Conservation (phyloP, 805 yeast species). For the Metschnikowia kunwiensis region DNA sequence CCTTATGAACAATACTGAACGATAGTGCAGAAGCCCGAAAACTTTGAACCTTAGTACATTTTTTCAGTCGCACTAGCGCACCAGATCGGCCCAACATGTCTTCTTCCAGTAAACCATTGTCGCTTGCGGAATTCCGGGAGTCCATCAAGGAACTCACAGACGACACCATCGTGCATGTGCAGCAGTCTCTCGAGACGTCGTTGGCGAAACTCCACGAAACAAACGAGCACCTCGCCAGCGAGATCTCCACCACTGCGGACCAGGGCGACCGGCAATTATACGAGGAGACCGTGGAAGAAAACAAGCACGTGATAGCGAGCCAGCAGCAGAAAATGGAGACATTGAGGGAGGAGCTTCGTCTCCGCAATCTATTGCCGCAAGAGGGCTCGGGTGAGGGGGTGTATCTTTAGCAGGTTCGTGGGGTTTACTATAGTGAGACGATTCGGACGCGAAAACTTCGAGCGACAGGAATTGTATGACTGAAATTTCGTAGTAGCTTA, state of each 20-base stretch:
- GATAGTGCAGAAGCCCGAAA: too few relatives aligned
- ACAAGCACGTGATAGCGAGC: slow-evolving; percentile 50
- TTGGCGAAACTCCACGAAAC: slow-evolving; percentile 45
- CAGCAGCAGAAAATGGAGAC: slow-evolving; percentile 46
- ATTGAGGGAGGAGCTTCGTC: slow-evolving; percentile 45
- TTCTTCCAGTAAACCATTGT: slow-evolving; percentile 23
- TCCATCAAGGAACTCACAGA: slow-evolving; percentile 56
- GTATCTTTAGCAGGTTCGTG: slow-evolving; percentile 8
- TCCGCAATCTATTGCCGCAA: slow-evolving; percentile 30
- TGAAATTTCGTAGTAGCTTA: too few relatives aligned
- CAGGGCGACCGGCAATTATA: slow-evolving; percentile 50
- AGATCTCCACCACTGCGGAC: slow-evolving; percentile 28
- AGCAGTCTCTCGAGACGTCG: slow-evolving; percentile 24
- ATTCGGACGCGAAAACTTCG: too few relatives aligned
- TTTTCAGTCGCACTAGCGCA: too few relatives aligned
- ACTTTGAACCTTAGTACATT: too few relatives aligned
- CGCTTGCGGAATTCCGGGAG: slow-evolving; percentile 40
- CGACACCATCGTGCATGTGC: slow-evolving; percentile 25
- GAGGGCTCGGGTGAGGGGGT: slow-evolving; percentile 9
- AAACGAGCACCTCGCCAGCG: slow-evolving; percentile 45
- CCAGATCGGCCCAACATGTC: slow-evolving; percentile 25
- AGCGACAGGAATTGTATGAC: too few relatives aligned
- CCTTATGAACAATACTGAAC: too few relatives aligned
- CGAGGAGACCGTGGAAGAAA: slow-evolving; percentile 55
- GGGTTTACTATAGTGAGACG: too few relatives aligned